Conservation (phyloP, 305 asterid genomes). For the Petunia hybrid region DNA sequence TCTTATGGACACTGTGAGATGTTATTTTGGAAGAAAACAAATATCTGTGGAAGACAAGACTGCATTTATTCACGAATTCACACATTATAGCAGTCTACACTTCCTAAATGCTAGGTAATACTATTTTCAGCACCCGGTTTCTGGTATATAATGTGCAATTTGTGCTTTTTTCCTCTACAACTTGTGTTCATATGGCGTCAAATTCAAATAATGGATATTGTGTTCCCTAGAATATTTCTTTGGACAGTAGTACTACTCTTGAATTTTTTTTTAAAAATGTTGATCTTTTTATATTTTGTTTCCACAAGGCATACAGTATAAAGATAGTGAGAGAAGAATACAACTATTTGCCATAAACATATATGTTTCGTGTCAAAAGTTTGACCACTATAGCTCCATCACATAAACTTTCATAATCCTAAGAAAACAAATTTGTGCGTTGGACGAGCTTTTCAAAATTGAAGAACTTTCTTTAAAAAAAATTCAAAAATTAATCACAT, state of each 20-base stretch:
- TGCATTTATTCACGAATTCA: conserved; percentile 54
- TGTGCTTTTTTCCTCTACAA: too few species aligned
- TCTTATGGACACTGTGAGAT: conserved; percentile 52
- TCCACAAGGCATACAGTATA: neutral
- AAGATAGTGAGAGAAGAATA: too few species aligned
- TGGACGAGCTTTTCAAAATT: too few species aligned
- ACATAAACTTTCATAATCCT: neutral
- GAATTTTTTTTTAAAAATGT: too few species aligned
- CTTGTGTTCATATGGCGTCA: neutral
- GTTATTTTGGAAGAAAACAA: conserved; percentile 40
- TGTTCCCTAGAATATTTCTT: too few species aligned
- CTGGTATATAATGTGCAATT: neutral
- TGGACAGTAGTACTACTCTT: neutral
- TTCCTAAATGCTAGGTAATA: neutral
- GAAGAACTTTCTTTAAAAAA: too few species aligned
- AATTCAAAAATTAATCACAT: too few species aligned
- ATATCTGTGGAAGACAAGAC: conserved; percentile 41
- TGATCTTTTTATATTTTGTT: neutral
- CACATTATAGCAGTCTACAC: conserved; percentile 30
- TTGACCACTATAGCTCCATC: neutral
- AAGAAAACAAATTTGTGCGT: too few species aligned
- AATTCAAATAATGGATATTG: too few species aligned
- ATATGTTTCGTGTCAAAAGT: neutral
- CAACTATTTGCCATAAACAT: too few species aligned
- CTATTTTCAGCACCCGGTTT: neutral